These are phyloP conservation scores for Papilionanthe hybrid DNA, from an alignment of 116 monocot species.

Conservation along the genomic window DNA sequence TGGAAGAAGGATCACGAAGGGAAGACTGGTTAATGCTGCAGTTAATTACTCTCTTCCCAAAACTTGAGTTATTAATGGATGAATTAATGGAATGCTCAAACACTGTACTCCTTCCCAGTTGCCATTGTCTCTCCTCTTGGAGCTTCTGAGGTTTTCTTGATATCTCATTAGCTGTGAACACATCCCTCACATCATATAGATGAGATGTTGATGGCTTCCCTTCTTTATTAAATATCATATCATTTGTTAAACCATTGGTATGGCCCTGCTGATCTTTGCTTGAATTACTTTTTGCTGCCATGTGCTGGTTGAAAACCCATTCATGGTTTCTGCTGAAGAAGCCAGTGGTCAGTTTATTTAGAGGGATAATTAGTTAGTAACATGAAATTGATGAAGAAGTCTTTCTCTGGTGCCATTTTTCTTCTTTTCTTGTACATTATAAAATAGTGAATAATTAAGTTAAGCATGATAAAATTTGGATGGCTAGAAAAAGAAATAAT, in stretches of 20 bases:
- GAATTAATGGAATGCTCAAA: not conserved
- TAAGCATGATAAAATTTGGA: no score
- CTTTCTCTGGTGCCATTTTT: no score
- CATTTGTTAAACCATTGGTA: constrained; percentile 24
- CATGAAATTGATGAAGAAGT: no score
- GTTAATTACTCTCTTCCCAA: not conserved
- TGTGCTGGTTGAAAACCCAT: constrained; percentile 33
- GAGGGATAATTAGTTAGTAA: no score
- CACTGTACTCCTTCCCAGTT: not conserved
- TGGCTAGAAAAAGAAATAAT: no score
- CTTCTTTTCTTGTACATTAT: no score
- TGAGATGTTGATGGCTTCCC: constrained; percentile 22
- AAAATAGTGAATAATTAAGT: no score
- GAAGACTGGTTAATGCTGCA: not conserved
- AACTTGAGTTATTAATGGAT: not conserved
- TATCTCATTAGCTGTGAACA: constrained; percentile 4
- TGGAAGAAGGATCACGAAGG: not conserved
- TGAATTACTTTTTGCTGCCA: constrained; percentile 3
- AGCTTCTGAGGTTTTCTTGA: not conserved
- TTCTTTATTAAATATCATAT: constrained; percentile 20
- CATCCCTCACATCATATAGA: constrained; percentile 8
- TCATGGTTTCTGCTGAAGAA: constrained; percentile 20
- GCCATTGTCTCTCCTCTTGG: not conserved
- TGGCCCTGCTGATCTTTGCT: constrained; percentile 15
- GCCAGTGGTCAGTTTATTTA: not conserved